Evolutionary conservation across 2,329 filamentous ascomycete species (phyloP).

Genomic region (Colletotrichum abscissum): DNA sequence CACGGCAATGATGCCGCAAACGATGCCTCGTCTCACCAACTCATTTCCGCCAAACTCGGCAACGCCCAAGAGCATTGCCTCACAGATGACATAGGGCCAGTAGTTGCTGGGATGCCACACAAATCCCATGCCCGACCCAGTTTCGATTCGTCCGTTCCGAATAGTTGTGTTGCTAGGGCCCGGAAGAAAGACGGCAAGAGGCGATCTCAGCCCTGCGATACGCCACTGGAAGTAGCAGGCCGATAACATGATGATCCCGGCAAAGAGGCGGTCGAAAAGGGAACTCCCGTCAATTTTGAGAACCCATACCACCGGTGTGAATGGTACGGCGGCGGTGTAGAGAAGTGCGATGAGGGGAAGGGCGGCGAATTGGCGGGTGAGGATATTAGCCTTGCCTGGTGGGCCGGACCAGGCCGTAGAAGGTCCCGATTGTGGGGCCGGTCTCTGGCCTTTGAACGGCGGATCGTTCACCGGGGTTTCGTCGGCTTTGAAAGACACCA

Average conservation of each 20-base stretch:
- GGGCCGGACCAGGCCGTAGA: slow-evolving; percentile 9
- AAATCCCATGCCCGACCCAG: slow-evolving; percentile 3
- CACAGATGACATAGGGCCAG: slow-evolving; percentile 37
- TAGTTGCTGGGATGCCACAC: slow-evolving; percentile 38
- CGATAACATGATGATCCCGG: slow-evolving; percentile 49
- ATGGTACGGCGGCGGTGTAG: slow-evolving; percentile 38
- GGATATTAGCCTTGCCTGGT: background rate
- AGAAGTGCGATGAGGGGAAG: slow-evolving; percentile 37
- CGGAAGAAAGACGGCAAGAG: slow-evolving; percentile 34
- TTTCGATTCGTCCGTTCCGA: slow-evolving; percentile 36
- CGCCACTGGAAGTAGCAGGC: slow-evolving; percentile 44
- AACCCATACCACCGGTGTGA: slow-evolving; percentile 36
- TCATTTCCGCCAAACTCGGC: slow-evolving; percentile 39
- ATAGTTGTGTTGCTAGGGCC: slow-evolving; percentile 15
- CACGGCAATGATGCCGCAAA: slow-evolving; percentile 33
- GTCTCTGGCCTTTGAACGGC: background rate
- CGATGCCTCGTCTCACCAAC: slow-evolving; percentile 34
- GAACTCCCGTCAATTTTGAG: slow-evolving; percentile 47
- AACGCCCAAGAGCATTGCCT: slow-evolving; percentile 36
- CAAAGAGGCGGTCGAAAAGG: slow-evolving; percentile 57
- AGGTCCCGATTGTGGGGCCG: slow-evolving; percentile 13
- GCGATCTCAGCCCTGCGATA: slow-evolving; percentile 31
- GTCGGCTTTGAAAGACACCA: background rate
- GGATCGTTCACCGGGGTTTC: background rate
- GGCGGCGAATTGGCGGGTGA: slow-evolving; percentile 32